Base-by-base conservation (phyloP, 331 rosid genomes). In the Erythrophleum ivorense region DNA sequence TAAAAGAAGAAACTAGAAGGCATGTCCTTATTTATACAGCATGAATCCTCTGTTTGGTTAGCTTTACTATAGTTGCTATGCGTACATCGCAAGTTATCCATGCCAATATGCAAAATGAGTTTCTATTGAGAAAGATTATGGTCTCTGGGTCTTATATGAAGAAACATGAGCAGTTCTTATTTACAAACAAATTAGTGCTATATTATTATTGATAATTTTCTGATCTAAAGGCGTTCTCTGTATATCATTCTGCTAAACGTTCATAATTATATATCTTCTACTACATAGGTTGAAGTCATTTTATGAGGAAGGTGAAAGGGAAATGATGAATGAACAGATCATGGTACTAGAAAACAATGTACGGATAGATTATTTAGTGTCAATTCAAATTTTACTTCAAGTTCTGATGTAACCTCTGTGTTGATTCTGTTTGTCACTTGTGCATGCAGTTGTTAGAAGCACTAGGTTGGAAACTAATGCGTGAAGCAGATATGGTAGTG, bases 1-100 rank as follows among this genome's bases (percentile, higher is more conserved):
- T 96, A 33, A 94, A 94, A 80, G 98, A 94, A 88, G 99, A 96
- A 92, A 92, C 94, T 77, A 89, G 92, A 88, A 94, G 99, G 99
- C 67, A 83, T 71, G 89, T 77, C 75, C 49, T 40, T 81, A 50
- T 81, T 82, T 43, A 75, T 52, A 76, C 75, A 50, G 21, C 72
- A 43, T 34, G 31, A 60, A 68, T 80, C 67, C 38, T 75, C 31
- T 29, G 36, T 59, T 10, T 66, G 46, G 45, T 60, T 60, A 60
- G 49, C 13, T 55, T 48, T 46, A 3, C 4, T 33, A 21, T 24
- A 45, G 15, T 62, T 72, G 40, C 40, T 54, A 59, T 58, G 29
- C 55, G 5, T n/a, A 43, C 19, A 59, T 59, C 50, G 70, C 58
- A 52, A 72, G 55, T 19, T 79, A 82, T 60, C 15, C 19, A 58